These are phyloP conservation scores for Blastobotrys persicus DNA, from an alignment of 1,139 yeast genomes.

Conservation along the genomic window DNA sequence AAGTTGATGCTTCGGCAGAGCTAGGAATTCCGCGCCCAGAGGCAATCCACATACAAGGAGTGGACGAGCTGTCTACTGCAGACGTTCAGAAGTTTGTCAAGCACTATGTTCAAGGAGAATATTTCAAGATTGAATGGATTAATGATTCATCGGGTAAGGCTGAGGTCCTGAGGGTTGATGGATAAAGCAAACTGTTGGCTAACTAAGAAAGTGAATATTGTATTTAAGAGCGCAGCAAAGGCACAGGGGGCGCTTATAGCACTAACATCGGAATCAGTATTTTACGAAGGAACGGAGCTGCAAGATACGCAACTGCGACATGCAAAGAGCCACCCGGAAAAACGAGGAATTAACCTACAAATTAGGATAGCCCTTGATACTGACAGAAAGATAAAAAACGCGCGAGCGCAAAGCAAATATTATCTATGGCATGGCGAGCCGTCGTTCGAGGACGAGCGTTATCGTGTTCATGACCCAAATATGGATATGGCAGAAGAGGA, in stretches of 20 bases:
- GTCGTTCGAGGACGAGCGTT: slow-evolving; percentile 43
- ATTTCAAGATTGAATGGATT: slow-evolving; percentile 64
- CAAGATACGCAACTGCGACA: slow-evolving; percentile 30
- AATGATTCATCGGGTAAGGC: slow-evolving; percentile 52
- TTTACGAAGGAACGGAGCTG: slow-evolving; percentile 28
- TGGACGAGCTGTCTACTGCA: slow-evolving; percentile 63
- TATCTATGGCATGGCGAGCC: slow-evolving; percentile 77
- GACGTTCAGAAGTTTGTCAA: slow-evolving; percentile 60
- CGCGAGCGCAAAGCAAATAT: slow-evolving; percentile 60
- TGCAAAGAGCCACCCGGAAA: slow-evolving; percentile 43
- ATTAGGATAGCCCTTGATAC: slow-evolving; percentile 52
- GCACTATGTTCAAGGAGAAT: slow-evolving; percentile 44
- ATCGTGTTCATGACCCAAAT: slow-evolving; percentile 12
- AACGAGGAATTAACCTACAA: slow-evolving; percentile 40
- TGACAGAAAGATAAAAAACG: slow-evolving; percentile 59
- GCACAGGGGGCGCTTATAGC: slow-evolving; percentile 42
- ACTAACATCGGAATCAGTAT: slow-evolving; percentile 36
- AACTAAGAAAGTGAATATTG: slow-evolving; percentile 53
- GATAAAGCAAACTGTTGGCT: no score
- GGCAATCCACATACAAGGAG: slow-evolving; percentile 58
- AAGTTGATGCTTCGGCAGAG: slow-evolving; percentile 2
- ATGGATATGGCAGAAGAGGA: slow-evolving; percentile 23
- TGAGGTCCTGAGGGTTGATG: no score
- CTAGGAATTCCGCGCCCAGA: slow-evolving; percentile 33
- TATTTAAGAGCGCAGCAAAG: slow-evolving; percentile 48